Conservation (phyloP, 164 flowering plant genomes). For the Sedum album region DNA sequence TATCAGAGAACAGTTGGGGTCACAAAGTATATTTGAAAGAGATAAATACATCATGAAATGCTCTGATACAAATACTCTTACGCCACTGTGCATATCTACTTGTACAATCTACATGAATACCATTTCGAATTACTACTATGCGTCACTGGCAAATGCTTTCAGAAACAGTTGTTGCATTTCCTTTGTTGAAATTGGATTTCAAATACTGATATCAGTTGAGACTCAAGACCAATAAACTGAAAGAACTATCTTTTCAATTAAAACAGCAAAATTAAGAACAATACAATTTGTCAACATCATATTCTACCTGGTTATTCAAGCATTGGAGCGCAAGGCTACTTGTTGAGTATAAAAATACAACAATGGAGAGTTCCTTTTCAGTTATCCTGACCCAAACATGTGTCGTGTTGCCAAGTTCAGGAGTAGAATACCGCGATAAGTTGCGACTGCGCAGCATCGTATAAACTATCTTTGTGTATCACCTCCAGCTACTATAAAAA, state of each 20-base stretch:
- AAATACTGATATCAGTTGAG: too few relatives aligned
- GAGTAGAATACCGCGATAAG: background rate
- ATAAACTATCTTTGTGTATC: conserved; percentile 2
- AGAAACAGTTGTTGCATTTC: conserved; percentile 8
- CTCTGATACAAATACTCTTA: conserved; percentile 11
- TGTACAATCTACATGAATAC: too few relatives aligned
- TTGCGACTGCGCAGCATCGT: conserved; percentile 1
- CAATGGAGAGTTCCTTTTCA: background rate
- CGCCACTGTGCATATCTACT: too few relatives aligned
- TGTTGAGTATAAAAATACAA: background rate
- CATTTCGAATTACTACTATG: too few relatives aligned
- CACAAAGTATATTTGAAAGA: background rate
- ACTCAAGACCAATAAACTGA: background rate
- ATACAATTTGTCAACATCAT: background rate
- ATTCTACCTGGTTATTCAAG: background rate
- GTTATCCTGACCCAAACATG: background rate
- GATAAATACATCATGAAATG: background rate
- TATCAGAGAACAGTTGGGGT: conserved; percentile 1
- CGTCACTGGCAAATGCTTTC: conserved; percentile 12
- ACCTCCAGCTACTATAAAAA: background rate
- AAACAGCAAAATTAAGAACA: background rate
- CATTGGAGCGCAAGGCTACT: background rate
- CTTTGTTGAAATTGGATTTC: too few relatives aligned
- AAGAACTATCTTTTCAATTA: background rate
- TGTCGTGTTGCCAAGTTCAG: background rate